Conservation (phyloP, 1,139 yeast species). For the Geotrichum bryndzae region DNA sequence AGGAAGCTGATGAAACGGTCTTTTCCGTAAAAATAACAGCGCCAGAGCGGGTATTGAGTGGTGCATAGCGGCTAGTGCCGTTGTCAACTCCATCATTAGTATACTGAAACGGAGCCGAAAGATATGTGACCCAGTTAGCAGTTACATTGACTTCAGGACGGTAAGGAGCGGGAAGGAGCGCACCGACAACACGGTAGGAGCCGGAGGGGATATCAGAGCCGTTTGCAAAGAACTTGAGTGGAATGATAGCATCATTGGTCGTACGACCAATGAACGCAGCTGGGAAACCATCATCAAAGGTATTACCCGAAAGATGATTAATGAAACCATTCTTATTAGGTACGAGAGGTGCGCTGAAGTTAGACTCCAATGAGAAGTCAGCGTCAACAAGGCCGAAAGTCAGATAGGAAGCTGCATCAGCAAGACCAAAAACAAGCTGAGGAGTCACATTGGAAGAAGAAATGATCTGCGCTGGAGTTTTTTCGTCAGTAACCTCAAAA, state of each 20-base stretch:
- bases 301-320: constrained; percentile 1
- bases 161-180: constrained; percentile 8
- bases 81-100: neutral
- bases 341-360: constrained; percentile 6
- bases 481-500: neutral
- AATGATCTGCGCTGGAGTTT: neutral
- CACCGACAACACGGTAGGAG: constrained; percentile 9
- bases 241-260: constrained; percentile 4
- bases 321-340: constrained; percentile 9
- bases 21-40: neutral
- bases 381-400: constrained; percentile 9
- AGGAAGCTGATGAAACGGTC: constrained; percentile 7
- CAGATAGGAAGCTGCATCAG: constrained; percentile 8
- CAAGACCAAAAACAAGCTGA: constrained; percentile 3
- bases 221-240: constrained; percentile 1
- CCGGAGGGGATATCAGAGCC: constrained; percentile 10
- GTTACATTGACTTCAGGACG: neutral
- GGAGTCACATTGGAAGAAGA: neutral
- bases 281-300: constrained; percentile 6
- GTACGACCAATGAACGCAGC: constrained; percentile 9
- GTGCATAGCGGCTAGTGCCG: neutral
- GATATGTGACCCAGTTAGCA: constrained; percentile 11
- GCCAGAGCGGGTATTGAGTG: neutral
- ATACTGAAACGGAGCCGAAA: constrained; percentile 11
- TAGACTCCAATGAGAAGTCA: neutral